Evolutionary conservation across 495 filamentous ascomycete species (phyloP).

Genomic region (Pseudoneurospora amorphoporcata): DNA sequence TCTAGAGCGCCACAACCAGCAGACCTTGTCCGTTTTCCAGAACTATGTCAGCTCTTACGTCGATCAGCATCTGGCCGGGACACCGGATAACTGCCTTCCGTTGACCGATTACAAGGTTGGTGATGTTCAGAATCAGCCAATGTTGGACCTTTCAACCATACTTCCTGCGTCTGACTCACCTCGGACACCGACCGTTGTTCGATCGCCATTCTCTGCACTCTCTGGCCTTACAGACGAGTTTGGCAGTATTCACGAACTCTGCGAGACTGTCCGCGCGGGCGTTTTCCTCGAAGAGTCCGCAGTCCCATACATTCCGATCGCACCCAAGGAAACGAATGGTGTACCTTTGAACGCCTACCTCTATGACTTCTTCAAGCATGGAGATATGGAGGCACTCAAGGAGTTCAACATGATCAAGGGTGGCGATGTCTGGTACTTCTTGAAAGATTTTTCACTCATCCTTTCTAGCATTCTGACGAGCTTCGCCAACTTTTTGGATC

Average conservation of each 20-base stretch:
- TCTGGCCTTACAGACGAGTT: constrained; percentile 58
- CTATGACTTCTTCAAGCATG: constrained; percentile 66
- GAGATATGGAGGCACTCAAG: constrained; percentile 44
- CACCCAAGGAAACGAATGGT: constrained; percentile 36
- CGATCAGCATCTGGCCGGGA: constrained; percentile 44
- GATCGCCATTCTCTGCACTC: constrained; percentile 60
- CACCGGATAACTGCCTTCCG: constrained; percentile 44
- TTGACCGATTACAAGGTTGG: constrained; percentile 32
- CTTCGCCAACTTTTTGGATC: constrained; percentile 37
- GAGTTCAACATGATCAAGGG: constrained; percentile 49
- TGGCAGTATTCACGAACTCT: constrained; percentile 51
- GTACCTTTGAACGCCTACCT: constrained; percentile 59
- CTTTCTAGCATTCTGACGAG: constrained; percentile 54
- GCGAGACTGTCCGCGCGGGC: constrained; percentile 46
- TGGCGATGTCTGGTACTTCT: constrained; percentile 55
- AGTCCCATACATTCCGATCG: constrained; percentile 52
- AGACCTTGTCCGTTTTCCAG: constrained; percentile 52
- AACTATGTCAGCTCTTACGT: constrained; percentile 60
- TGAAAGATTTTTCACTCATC: constrained; percentile 62
- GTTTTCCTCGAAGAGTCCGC: constrained; percentile 65
- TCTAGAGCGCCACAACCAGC: constrained; percentile 49
- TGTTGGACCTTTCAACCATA: background rate
- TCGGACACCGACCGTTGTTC: constrained; percentile 21
- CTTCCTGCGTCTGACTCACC: background rate
- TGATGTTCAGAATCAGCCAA: background rate